A percentile compares a stretch with the other conserved stretches of the same genome.
These are phyloP conservation scores for Carex parvula DNA, from an alignment of 176 grass and related monocot genomes.

Conservation along the genomic window DNA sequence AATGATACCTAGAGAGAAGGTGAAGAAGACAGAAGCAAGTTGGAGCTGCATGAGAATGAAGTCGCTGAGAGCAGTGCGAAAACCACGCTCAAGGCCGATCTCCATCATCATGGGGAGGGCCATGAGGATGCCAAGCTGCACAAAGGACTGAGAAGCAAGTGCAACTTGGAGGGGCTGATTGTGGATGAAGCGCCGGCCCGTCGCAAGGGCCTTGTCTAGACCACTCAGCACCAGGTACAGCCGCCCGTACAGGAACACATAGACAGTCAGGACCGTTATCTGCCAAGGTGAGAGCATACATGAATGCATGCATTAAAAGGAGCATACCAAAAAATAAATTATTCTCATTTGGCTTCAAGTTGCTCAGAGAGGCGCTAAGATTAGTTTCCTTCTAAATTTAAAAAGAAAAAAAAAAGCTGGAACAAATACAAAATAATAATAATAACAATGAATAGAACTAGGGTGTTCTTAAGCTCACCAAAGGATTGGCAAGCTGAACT, in stretches of 20 bases:
- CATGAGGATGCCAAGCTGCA: slow-evolving; percentile 95
- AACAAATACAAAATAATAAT: neutral
- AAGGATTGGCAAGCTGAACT: too few relatives aligned
- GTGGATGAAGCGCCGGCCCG: slow-evolving; percentile 70
- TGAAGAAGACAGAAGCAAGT: slow-evolving; percentile 97
- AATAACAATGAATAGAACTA: neutral
- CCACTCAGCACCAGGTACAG: slow-evolving; percentile 96
- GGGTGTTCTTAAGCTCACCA: too few relatives aligned
- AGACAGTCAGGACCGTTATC: slow-evolving; percentile 88
- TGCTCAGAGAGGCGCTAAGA: neutral
- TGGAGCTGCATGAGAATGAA: slow-evolving; percentile 98
- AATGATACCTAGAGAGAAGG: slow-evolving; percentile 71
- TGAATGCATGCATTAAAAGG: slow-evolving; percentile 1
- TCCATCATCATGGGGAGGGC: slow-evolving; percentile 99
- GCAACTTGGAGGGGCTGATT: slow-evolving; percentile 88
- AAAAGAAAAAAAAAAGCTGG: neutral
- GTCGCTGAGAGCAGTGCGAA: slow-evolving; percentile 90
- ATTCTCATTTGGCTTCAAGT: neutral
- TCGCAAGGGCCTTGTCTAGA: slow-evolving; percentile 71
- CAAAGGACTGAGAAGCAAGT: slow-evolving; percentile 90
- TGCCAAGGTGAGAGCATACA: slow-evolving; percentile 30
- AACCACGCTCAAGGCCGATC: slow-evolving; percentile 90
- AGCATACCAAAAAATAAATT: neutral
- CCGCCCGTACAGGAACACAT: slow-evolving; percentile 96
- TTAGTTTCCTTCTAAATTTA: neutral